Evolutionary conservation across 768 basidiomycete genomes (phyloP).

Genomic region (Coprinellus micaceus): DNA sequence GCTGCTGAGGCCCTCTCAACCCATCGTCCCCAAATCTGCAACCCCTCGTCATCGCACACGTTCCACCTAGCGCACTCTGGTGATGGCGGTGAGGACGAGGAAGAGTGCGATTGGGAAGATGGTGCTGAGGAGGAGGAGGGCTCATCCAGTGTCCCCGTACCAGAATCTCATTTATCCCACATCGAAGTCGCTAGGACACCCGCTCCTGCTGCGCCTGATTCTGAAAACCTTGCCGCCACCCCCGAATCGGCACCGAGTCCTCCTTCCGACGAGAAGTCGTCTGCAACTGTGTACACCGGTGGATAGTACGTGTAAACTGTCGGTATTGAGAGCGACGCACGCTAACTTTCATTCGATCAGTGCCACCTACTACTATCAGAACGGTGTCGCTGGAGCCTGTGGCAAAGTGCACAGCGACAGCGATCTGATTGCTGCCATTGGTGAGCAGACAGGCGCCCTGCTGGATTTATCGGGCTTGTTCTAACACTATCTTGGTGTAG

Average conservation of each 20-base stretch:
- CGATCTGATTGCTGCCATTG: constrained; percentile 60
- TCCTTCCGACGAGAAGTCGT: constrained; percentile 10
- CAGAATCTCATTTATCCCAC: not conserved
- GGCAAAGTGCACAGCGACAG: constrained; percentile 57
- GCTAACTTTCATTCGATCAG: constrained; percentile 28
- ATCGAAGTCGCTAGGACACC: not conserved
- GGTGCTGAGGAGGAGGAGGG: constrained; percentile 23
- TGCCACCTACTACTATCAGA: constrained; percentile 68
- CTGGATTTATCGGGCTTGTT: not conserved
- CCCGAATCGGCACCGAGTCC: constrained; percentile 13
- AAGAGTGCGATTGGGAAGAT: constrained; percentile 22
- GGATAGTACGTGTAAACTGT: constrained; percentile 44
- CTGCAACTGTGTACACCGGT: constrained; percentile 27
- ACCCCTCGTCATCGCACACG: constrained; percentile 28
- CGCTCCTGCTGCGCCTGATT: constrained; percentile 6
- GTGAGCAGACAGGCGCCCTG: constrained; percentile 30
- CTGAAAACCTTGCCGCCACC: constrained; percentile 14
- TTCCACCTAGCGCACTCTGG: constrained; percentile 12
- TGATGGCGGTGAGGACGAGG: constrained; percentile 28
- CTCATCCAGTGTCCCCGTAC: not conserved
- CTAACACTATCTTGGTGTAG: constrained; percentile 23
- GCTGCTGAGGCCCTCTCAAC: constrained; percentile 45
- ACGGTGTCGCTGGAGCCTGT: constrained; percentile 76
- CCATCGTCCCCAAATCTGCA: constrained; percentile 54
- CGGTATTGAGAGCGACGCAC: not conserved